These are phyloP conservation scores for Rehmannia glutinosa DNA, from an alignment of 257 asterid genomes.

Conservation along the genomic window DNA sequence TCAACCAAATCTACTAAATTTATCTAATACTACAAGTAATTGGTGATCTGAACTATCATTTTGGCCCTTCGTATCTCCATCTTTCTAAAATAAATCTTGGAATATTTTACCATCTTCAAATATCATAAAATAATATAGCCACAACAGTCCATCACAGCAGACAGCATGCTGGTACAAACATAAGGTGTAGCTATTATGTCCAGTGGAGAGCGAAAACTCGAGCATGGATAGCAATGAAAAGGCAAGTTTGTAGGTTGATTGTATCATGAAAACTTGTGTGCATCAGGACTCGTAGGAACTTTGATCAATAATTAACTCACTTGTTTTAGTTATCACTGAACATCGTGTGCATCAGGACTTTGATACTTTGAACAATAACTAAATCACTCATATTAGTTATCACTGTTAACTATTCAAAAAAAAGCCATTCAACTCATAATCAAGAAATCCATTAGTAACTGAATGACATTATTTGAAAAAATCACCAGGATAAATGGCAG, in stretches of 20 bases:
- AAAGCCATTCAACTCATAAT: not conserved
- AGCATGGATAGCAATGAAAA: not conserved
- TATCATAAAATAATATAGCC: not conserved
- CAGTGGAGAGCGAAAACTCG: not conserved
- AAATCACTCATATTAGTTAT: not conserved
- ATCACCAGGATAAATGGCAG: not conserved
- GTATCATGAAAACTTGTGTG: not conserved
- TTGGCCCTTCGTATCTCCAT: not conserved
- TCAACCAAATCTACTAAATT: not conserved
- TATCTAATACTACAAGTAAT: not conserved
- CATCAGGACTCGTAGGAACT: not conserved
- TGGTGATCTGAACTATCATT: not conserved
- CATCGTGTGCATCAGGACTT: not conserved
- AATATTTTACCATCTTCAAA: not conserved
- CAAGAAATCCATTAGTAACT: slow-evolving; percentile 1
- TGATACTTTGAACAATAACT: not conserved
- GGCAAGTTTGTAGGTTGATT: not conserved
- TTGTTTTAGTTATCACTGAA: not conserved
- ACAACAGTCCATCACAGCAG: not conserved
- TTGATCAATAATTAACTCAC: not conserved
- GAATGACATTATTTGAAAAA: not conserved
- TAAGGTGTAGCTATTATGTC: not conserved
- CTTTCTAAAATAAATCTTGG: not conserved
- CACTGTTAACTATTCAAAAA: not conserved
- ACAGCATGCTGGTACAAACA: not conserved